A percentile compares a stretch with the other conserved stretches of the same genome.
These are phyloP conservation scores for Tylopilus vinaceipallidus DNA, from an alignment of 768 basidiomycete genomes.

Conservation along the genomic window DNA sequence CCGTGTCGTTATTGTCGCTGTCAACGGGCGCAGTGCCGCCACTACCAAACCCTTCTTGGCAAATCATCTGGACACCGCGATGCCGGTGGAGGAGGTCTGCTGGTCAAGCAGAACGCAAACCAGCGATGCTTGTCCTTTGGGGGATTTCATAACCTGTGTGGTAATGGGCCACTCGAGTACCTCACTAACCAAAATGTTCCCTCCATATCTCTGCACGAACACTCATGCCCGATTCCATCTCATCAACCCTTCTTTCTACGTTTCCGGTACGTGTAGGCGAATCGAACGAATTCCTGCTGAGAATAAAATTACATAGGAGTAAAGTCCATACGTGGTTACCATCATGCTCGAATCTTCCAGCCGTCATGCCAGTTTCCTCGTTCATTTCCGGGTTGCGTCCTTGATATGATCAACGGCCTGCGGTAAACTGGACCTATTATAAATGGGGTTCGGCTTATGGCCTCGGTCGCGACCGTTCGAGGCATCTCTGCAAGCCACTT, in stretches of 20 bases:
- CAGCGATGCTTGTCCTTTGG: background rate
- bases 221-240: background rate
- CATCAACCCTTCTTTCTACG: background rate
- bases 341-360: background rate
- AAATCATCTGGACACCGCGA: constrained; percentile 8
- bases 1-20: constrained; percentile 3
- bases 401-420: constrained; percentile 2
- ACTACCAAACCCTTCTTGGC: too few relatives aligned
- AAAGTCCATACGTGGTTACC: background rate
- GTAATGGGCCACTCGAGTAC: background rate
- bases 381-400: constrained; percentile 8
- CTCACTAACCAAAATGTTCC: background rate
- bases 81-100: background rate
- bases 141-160: background rate
- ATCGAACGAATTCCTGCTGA: too few relatives aligned
- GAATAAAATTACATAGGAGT: too few relatives aligned
- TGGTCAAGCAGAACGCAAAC: too few relatives aligned
- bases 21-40: too few relatives aligned
- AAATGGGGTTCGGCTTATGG: background rate
- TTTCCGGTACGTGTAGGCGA: background rate
- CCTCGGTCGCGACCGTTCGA: constrained; percentile 8
- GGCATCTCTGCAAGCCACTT: background rate
- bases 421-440: background rate
- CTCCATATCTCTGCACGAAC: background rate
- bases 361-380: background rate